Evolutionary conservation across 768 basidiomycete species (phyloP).

Genomic region (Pleurotus giganteus): DNA sequence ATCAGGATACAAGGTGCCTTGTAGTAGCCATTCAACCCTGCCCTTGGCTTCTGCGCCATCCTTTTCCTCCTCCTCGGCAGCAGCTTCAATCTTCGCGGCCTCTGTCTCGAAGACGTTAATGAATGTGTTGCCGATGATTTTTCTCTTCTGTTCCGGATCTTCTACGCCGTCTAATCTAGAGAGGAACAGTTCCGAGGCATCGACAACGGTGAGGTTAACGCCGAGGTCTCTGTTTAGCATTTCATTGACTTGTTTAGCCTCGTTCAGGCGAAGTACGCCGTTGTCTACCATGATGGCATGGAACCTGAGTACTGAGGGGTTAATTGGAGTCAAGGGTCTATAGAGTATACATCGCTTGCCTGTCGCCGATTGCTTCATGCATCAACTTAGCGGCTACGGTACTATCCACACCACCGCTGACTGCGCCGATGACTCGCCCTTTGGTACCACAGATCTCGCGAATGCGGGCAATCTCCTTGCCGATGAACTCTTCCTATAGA

Average conservation of each 20-base stretch:
- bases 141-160: slow-evolving; percentile 96
- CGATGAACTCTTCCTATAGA: slow-evolving; percentile 90
- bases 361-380: slow-evolving; percentile 98
- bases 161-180: slow-evolving; percentile 85
- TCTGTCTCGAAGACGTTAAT: slow-evolving; percentile 98
- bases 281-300: slow-evolving; percentile 99
- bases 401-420: slow-evolving; percentile 96
- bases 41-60: slow-evolving; percentile 76
- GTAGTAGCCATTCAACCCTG: slow-evolving; percentile 93
- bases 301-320: slow-evolving; percentile 55
- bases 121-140: slow-evolving; percentile 98
- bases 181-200: slow-evolving; percentile 93
- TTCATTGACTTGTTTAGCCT: slow-evolving; percentile 85
- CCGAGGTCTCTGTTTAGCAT: slow-evolving; percentile 94
- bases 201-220: slow-evolving; percentile 93
- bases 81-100: slow-evolving; percentile 83
- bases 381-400: slow-evolving; percentile 98
- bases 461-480: slow-evolving; percentile 93
- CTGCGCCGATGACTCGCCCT: slow-evolving; percentile 97
- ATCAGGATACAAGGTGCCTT: slow-evolving; percentile 97
- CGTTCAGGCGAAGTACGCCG: slow-evolving; percentile 90
- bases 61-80: slow-evolving; percentile 69
- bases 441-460: slow-evolving; percentile 91
- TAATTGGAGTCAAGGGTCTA: slow-evolving; percentile 9
- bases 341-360: slow-evolving; percentile 43